Conservation (phyloP, 148 eudicot species). For the Cornus controversa region DNA sequence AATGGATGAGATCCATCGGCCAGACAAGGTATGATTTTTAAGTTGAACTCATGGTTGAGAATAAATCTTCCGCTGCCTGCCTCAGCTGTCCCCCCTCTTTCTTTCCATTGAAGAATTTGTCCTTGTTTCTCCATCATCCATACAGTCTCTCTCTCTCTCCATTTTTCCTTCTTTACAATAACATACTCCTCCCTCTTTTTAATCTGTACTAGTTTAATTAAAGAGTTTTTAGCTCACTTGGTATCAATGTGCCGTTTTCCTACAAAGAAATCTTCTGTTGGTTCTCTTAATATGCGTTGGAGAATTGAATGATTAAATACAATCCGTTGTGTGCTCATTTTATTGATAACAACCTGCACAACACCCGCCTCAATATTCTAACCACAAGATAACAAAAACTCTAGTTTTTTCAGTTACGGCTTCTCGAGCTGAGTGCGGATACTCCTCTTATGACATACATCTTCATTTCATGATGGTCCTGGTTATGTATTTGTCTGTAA, state of each 20-base stretch:
- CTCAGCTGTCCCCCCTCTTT: neutral
- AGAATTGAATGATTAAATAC: neutral
- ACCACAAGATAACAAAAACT: neutral
- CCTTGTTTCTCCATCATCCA: too few relatives aligned
- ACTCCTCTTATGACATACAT: neutral
- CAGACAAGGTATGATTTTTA: slow-evolving; percentile 64
- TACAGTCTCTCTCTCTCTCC: neutral
- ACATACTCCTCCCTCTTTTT: neutral
- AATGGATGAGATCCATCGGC: slow-evolving; percentile 80
- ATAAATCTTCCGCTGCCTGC: neutral
- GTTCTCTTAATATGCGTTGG: neutral
- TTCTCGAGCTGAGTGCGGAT: neutral
- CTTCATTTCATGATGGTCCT: neutral
- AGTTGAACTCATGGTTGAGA: neutral
- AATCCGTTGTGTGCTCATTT: neutral
- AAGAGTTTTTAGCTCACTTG: neutral
- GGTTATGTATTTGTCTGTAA: too few relatives aligned
- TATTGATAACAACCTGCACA: neutral
- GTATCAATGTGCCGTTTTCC: neutral
- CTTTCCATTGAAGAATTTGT: neutral
- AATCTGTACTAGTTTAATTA: too few relatives aligned
- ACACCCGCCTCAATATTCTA: neutral
- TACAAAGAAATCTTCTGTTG: neutral
- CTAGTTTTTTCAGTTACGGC: neutral
- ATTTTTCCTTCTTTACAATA: neutral